A percentile compares a stretch with the other conserved stretches of the same genome.
phyloP scores from a whole-genome alignment of 2,329 filamentous ascomycete genomes.

The Fusarium fujikuroi region DNA sequence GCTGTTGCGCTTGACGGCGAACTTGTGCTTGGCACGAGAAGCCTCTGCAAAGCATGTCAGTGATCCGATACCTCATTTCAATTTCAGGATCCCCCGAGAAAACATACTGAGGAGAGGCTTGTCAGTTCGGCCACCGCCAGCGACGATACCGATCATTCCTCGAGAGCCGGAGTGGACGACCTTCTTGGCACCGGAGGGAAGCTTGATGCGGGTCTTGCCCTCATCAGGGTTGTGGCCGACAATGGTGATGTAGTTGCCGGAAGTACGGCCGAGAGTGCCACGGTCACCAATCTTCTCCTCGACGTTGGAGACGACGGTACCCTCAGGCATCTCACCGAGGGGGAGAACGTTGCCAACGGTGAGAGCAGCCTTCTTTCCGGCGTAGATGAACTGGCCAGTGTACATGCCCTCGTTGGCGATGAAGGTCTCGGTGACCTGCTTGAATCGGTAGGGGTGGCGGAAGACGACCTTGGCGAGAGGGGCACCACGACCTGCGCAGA shows the following conservation, averaged over 20 bases:
- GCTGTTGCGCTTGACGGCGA: constrained; percentile 99
- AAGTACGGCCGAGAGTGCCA: constrained; percentile 94
- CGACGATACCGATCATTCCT: constrained; percentile 99
- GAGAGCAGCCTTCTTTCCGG: constrained; percentile 97
- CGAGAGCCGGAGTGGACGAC: constrained; percentile 89
- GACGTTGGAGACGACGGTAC: constrained; percentile 99
- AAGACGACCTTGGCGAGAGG: constrained; percentile 96
- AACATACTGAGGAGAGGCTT: constrained; percentile 93
- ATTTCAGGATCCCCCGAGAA: not conserved
- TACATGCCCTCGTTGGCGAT: constrained; percentile 99
- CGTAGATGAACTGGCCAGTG: constrained; percentile 99
- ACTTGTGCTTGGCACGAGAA: constrained; percentile 99
- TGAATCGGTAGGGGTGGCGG: constrained; percentile 98
- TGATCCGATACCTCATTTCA: constrained; percentile 20
- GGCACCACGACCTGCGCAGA: constrained; percentile 77
- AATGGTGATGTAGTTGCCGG: constrained; percentile 99
- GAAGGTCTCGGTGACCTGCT: constrained; percentile 98
- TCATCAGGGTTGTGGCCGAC: constrained; percentile 98
- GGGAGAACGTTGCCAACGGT: constrained; percentile 98
- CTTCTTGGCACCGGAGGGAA: constrained; percentile 99
- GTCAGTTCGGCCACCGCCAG: constrained; percentile 99
- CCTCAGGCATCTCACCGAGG: constrained; percentile 93
- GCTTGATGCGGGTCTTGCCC: constrained; percentile 99
- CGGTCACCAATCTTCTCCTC: constrained; percentile 99
- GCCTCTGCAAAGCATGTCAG: constrained; percentile 77